Percentiles rank a stretch among this genome's conserved stretches.
These are phyloP conservation scores for Spathaspora passalidarum DNA, from an alignment of 805 yeast species.

Conservation along the genomic window DNA sequence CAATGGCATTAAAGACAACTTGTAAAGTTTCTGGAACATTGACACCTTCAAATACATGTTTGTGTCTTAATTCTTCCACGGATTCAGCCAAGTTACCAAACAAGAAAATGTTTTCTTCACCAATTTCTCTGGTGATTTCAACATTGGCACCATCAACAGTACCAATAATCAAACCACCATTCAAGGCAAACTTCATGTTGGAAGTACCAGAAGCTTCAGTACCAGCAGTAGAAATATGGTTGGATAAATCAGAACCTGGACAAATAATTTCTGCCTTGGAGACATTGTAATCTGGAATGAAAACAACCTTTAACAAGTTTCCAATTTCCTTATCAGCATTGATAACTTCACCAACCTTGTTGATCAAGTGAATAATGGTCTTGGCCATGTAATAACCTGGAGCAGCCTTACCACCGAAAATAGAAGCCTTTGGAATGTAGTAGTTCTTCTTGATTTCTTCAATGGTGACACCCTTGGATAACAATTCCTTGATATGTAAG, in stretches of 20 bases:
- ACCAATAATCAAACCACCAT: constrained; percentile 92
- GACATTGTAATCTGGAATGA: constrained; percentile 89
- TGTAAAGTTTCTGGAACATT: constrained; percentile 56
- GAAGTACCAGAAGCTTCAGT: constrained; percentile 97
- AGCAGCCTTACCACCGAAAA: constrained; percentile 94
- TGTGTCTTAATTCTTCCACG: constrained; percentile 79
- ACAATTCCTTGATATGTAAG: constrained; percentile 65
- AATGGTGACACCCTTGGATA: constrained; percentile 43
- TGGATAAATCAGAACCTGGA: constrained; percentile 88
- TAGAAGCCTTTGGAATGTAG: constrained; percentile 70
- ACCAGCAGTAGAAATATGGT: constrained; percentile 95
- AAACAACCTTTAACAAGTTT: constrained; percentile 78
- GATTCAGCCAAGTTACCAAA: constrained; percentile 90
- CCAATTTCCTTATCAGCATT: constrained; percentile 75
- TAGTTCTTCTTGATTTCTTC: constrained; percentile 55
- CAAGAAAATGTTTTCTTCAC: constrained; percentile 87
- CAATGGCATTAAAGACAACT: constrained; percentile 64
- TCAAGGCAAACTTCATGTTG: constrained; percentile 91
- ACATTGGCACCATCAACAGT: constrained; percentile 97
- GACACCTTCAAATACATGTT: constrained; percentile 62
- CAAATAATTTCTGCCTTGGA: constrained; percentile 88
- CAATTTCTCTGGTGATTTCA: constrained; percentile 90
- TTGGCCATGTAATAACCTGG: constrained; percentile 98
- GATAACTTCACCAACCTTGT: constrained; percentile 75
- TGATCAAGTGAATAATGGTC: constrained; percentile 80